Conservation (phyloP, 2,329 filamentous ascomycete species). For the Xylaria sp. region DNA sequence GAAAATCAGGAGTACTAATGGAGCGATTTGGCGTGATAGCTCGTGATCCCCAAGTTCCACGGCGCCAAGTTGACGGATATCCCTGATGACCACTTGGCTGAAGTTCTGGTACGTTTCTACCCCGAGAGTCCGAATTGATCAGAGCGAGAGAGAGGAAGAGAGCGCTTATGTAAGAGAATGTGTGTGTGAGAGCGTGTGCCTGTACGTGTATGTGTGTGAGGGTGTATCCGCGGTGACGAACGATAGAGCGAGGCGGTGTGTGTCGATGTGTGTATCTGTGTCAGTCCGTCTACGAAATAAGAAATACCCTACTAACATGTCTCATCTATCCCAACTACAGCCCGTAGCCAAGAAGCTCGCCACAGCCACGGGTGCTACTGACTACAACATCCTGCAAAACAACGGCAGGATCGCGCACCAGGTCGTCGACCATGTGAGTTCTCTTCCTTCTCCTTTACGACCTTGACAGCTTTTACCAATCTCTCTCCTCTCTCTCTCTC, state of each 20-base stretch:
- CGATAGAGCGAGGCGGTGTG: not conserved
- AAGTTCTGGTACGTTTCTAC: constrained; percentile 69
- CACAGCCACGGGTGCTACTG: constrained; percentile 71
- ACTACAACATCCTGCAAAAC: constrained; percentile 97
- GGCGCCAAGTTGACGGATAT: constrained; percentile 91
- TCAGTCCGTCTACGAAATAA: not conserved
- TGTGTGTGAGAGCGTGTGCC: not conserved
- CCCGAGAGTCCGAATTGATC: not conserved
- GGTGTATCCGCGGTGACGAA: too few species aligned
- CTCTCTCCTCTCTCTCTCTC: not conserved
- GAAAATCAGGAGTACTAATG: not conserved
- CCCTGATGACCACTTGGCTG: constrained; percentile 82
- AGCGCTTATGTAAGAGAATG: not conserved
- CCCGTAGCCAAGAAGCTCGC: constrained; percentile 89
- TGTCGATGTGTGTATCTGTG: not conserved
- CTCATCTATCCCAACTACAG: constrained; percentile 43
- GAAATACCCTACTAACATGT: constrained; percentile 1
- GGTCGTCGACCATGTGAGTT: constrained; percentile 83
- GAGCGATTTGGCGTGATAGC: constrained; percentile 54
- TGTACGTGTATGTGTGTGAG: not conserved
- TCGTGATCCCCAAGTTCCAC: constrained; percentile 95
- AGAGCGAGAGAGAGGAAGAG: not conserved
- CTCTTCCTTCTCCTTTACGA: too few species aligned
- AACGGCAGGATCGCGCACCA: constrained; percentile 93
- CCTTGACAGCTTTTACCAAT: too few species aligned